phyloP scores from a whole-genome alignment of 2,329 filamentous ascomycete genomes.

The Dactylonectria macrodidyma region DNA sequence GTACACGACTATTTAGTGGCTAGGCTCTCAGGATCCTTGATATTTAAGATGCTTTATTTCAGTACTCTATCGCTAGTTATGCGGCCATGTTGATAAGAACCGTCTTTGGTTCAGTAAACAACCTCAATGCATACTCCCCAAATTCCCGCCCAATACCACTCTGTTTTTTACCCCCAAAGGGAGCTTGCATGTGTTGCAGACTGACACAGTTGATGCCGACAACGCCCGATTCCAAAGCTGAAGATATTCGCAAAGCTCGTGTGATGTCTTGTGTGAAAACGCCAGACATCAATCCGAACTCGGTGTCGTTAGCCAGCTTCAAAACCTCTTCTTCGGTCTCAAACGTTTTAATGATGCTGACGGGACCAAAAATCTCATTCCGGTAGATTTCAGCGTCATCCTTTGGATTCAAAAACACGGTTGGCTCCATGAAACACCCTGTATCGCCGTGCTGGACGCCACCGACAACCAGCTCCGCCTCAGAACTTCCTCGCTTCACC shows the following conservation, averaged over 20 bases:
- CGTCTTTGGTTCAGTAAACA: slow-evolving; percentile 33
- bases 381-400: slow-evolving; percentile 25
- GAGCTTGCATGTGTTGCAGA: slow-evolving; percentile 24
- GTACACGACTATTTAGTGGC: too few relatives aligned
- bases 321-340: slow-evolving; percentile 28
- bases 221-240: slow-evolving; percentile 28
- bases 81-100: slow-evolving; percentile 31
- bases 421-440: slow-evolving; percentile 30
- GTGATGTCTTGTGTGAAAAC: slow-evolving; percentile 27
- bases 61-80: not conserved
- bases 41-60: not conserved
- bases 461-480: slow-evolving; percentile 29
- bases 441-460: slow-evolving; percentile 23
- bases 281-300: slow-evolving; percentile 31
- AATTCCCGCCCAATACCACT: slow-evolving; percentile 31
- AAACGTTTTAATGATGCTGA: slow-evolving; percentile 32
- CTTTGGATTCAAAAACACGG: slow-evolving; percentile 27
- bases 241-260: slow-evolving; percentile 26
- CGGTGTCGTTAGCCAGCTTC: slow-evolving; percentile 31
- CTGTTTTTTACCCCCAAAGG: slow-evolving; percentile 32
- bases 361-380: slow-evolving; percentile 30
- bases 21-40: too few relatives aligned
- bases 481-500: slow-evolving; percentile 21
- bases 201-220: slow-evolving; percentile 33
- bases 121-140: slow-evolving; percentile 28